These are phyloP conservation scores for Cytospora schulzeri DNA, from an alignment of 2,329 filamentous ascomycete species.

Conservation along the genomic window DNA sequence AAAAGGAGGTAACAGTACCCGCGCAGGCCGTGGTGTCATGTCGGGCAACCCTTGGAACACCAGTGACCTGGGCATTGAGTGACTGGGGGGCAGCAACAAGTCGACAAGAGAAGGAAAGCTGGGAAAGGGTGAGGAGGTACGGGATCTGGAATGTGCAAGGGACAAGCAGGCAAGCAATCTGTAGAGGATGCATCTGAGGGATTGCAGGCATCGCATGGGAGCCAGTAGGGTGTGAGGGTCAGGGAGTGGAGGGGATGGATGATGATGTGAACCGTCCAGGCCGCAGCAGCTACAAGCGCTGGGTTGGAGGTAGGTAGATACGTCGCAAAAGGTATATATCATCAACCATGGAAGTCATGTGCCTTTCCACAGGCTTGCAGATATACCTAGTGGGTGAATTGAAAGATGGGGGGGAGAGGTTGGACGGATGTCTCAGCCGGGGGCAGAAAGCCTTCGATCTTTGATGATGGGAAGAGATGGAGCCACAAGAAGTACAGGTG, in stretches of 20 bases:
- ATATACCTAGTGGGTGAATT: not conserved
- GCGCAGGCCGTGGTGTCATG: not conserved
- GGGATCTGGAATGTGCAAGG: constrained; percentile 15
- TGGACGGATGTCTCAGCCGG: constrained; percentile 15
- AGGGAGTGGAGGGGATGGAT: constrained; percentile 12
- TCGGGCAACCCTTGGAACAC: not conserved
- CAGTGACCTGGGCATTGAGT: too few species aligned
- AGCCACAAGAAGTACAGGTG: constrained; percentile 8
- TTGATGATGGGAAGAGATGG: constrained; percentile 4
- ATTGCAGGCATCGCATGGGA: constrained; percentile 11
- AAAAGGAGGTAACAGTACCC: constrained; percentile 13
- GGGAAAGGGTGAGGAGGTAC: not conserved
- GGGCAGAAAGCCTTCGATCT: not conserved
- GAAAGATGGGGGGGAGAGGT: constrained; percentile 6
- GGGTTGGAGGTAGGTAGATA: constrained; percentile 15
- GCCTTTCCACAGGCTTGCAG: constrained; percentile 4
- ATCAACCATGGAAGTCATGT: not conserved
- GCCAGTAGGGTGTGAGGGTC: constrained; percentile 19
- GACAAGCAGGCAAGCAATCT: not conserved
- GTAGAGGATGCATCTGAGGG: constrained; percentile 17
- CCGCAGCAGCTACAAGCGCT: constrained; percentile 21
- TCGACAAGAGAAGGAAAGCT: not conserved
- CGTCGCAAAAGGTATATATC: constrained; percentile 1
- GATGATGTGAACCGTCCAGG: constrained; percentile 14
- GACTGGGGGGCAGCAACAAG: not conserved